Evolutionary conservation across 495 filamentous ascomycete genomes (phyloP).

Genomic region (Thermothielavioides terrestris): DNA sequence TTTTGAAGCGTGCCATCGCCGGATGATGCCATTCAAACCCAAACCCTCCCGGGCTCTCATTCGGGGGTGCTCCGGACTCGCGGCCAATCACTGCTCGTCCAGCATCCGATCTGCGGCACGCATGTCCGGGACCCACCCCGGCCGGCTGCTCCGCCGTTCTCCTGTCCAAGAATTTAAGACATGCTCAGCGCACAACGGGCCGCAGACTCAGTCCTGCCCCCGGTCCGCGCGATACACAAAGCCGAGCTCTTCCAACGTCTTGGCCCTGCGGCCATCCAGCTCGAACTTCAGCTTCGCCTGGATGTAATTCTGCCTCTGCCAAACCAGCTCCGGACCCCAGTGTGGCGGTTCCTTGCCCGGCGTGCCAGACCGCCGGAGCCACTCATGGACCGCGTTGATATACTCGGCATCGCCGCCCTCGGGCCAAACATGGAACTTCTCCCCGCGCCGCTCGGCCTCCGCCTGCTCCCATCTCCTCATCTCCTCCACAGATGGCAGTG

Average conservation of each 20-base stretch:
- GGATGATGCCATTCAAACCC: too few species aligned
- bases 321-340: conserved; percentile 60
- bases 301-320: conserved; percentile 41
- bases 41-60: too few species aligned
- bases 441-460: conserved; percentile 22
- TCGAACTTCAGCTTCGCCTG: conserved; percentile 42
- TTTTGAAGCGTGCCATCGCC: too few species aligned
- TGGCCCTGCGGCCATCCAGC: conserved; percentile 32
- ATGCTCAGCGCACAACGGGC: neutral
- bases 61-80: too few species aligned
- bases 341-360: conserved; percentile 52
- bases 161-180: too few species aligned
- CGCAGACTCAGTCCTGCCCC: neutral
- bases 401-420: conserved; percentile 61
- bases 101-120: too few species aligned
- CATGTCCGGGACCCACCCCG: too few species aligned
- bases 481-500: conserved; percentile 48
- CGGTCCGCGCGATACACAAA: conserved; percentile 27
- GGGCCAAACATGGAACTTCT: conserved; percentile 54
- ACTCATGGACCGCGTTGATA: conserved; percentile 60
- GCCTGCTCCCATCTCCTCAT: conserved; percentile 56
- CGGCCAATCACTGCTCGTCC: too few species aligned
- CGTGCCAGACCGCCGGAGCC: conserved; percentile 42
- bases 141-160: too few species aligned
- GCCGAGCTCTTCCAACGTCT: conserved; percentile 35